phyloP scores from a whole-genome alignment of 345 rosid species.

The Balakata baccata region DNA sequence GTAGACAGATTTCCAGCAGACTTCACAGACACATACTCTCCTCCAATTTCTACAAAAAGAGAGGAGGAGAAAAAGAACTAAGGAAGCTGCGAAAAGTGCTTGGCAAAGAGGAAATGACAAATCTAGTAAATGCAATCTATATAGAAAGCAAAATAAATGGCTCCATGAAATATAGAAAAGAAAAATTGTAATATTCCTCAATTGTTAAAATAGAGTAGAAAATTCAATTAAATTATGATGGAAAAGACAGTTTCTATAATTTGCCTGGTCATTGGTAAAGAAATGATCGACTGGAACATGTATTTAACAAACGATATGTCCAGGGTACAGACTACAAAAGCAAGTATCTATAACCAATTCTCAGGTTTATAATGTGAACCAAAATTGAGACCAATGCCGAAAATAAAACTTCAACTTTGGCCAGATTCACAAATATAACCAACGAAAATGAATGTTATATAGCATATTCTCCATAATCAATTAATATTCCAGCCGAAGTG shows the following conservation, averaged over 20 bases:
- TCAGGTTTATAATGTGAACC: background rate
- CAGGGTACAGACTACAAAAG: background rate
- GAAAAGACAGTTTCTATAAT: background rate
- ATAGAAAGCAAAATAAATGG: background rate
- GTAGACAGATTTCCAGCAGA: slow-evolving; percentile 95
- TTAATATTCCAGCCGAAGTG: background rate
- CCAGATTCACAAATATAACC: background rate
- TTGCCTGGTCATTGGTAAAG: background rate
- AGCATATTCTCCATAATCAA: background rate
- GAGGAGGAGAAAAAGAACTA: background rate
- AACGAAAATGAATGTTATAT: background rate
- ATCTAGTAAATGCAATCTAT: background rate
- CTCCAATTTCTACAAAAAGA: slow-evolving; percentile 73
- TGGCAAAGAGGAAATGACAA: too few species aligned
- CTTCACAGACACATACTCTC: slow-evolving; percentile 78
- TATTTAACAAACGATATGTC: background rate
- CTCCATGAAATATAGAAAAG: background rate
- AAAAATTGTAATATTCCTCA: background rate
- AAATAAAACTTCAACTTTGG: background rate
- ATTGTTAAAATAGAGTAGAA: background rate
- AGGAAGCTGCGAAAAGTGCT: background rate
- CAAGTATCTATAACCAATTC: background rate
- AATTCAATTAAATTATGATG: background rate
- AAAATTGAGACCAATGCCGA: background rate
- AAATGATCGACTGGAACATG: background rate